Percentiles rank a stretch among this genome's conserved stretches.
Evolutionary conservation across 345 rosid genomes (phyloP).

Genomic region (Luvunga scandens): DNA sequence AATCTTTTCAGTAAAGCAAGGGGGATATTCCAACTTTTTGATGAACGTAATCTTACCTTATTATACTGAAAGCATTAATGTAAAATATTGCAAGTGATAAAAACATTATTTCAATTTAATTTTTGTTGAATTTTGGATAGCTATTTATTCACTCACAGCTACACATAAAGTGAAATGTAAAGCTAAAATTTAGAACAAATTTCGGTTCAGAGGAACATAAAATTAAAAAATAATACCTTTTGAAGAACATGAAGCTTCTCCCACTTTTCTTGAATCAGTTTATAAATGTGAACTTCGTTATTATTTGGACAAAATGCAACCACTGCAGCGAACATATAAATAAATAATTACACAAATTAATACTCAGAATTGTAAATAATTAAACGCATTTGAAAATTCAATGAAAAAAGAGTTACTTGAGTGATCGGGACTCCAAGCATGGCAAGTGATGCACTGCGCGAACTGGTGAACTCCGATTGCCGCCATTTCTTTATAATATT

Average conservation of each 20-base stretch:
- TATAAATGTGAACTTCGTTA: constrained; percentile 91
- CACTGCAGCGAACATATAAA: constrained; percentile 45
- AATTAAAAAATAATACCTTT: constrained; percentile 42
- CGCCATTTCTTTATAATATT: constrained; percentile 46
- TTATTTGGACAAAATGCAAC: constrained; percentile 91
- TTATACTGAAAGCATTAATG: background rate
- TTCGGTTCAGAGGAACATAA: background rate
- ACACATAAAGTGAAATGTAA: background rate
- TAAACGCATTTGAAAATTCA: background rate
- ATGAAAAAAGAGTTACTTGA: constrained; percentile 43
- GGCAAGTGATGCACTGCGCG: constrained; percentile 90
- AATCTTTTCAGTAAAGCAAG: too few relatives aligned
- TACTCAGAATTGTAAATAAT: background rate
- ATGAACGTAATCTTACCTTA: too few relatives aligned
- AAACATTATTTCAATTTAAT: too few relatives aligned
- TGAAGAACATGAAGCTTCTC: constrained; percentile 83
- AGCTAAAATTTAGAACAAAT: background rate
- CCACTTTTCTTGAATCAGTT: constrained; percentile 72
- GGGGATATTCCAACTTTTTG: too few relatives aligned
- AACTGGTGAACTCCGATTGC: constrained; percentile 69
- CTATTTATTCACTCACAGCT: background rate
- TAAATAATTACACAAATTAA: background rate
- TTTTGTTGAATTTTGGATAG: background rate
- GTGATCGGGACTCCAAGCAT: constrained; percentile 95
- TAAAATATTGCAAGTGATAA: background rate